Evolutionary conservation across 345 rosid genomes (phyloP).

Genomic region (Brassica nigra): DNA sequence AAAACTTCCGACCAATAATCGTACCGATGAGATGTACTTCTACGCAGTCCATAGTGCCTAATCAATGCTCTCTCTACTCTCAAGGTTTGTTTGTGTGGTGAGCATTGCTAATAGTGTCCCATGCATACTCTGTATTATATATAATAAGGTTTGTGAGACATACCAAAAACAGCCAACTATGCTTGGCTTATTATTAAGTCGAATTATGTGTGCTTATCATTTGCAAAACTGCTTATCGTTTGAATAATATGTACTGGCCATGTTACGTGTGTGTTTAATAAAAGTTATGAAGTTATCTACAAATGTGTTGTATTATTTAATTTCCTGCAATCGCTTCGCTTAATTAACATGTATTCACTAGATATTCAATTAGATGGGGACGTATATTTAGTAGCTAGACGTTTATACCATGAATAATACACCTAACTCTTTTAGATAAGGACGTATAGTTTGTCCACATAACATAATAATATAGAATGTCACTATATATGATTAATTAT

Average conservation of each 20-base stretch:
- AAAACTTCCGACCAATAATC: neutral
- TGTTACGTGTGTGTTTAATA: neutral
- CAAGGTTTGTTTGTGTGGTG: neutral
- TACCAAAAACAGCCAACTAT: neutral
- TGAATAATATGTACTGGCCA: neutral
- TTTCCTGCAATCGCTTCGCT: neutral
- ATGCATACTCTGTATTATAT: neutral
- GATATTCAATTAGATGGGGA: neutral
- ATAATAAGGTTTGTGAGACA: neutral
- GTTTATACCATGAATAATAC: neutral
- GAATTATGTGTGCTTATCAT: neutral
- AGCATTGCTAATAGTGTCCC: neutral
- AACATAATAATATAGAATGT: too few relatives aligned
- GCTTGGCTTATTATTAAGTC: neutral
- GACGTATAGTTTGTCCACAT: too few relatives aligned
- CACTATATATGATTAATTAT: too few relatives aligned
- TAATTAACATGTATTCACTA: neutral
- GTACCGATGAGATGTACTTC: neutral
- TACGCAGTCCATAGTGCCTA: neutral
- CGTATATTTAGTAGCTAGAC: neutral
- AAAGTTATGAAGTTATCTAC: neutral
- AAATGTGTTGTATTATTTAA: neutral
- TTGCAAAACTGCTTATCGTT: neutral
- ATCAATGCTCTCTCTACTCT: neutral
- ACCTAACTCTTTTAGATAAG: too few relatives aligned